These are phyloP conservation scores for Colletotrichum spinosum DNA, from an alignment of 2,329 filamentous ascomycete species.

Conservation along the genomic window DNA sequence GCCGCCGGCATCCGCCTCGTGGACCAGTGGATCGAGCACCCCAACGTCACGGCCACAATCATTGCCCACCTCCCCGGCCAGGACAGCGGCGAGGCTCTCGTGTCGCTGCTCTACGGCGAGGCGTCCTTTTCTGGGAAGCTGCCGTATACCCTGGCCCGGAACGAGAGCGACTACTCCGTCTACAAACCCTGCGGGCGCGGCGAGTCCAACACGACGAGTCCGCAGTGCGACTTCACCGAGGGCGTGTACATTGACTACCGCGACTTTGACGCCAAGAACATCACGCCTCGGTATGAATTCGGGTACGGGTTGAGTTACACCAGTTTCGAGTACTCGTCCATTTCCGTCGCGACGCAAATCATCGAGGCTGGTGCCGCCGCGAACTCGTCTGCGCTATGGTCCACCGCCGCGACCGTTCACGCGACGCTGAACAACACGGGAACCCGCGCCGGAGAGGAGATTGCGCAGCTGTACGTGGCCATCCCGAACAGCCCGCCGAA, in stretches of 20 bases:
- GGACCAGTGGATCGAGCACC: slow-evolving; percentile 70
- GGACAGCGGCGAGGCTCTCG: slow-evolving; percentile 67
- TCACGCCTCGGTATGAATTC: slow-evolving; percentile 65
- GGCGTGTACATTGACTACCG: slow-evolving; percentile 66
- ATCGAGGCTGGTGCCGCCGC: slow-evolving; percentile 47
- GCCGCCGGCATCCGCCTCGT: slow-evolving; percentile 70
- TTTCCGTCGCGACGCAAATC: slow-evolving; percentile 48
- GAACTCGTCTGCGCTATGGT: slow-evolving; percentile 60
- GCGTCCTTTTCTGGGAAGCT: slow-evolving; percentile 67
- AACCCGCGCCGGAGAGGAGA: slow-evolving; percentile 55
- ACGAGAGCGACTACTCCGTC: slow-evolving; percentile 63
- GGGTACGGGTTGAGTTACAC: slow-evolving; percentile 69
- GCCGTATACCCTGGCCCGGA: slow-evolving; percentile 70
- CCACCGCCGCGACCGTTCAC: slow-evolving; percentile 52
- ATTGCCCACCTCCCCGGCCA: slow-evolving; percentile 74
- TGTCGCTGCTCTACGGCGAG: slow-evolving; percentile 68
- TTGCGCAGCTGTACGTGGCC: slow-evolving; percentile 61
- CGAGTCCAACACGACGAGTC: slow-evolving; percentile 38
- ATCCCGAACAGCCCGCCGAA: slow-evolving; percentile 60
- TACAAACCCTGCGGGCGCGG: slow-evolving; percentile 41
- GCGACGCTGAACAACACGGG: slow-evolving; percentile 58
- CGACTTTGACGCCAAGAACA: slow-evolving; percentile 61
- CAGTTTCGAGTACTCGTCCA: slow-evolving; percentile 59
- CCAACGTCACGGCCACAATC: slow-evolving; percentile 73
- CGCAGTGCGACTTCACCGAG: slow-evolving; percentile 64